phyloP scores from a whole-genome alignment of 2,329 filamentous ascomycete species.

The Graphilbum fragrans region DNA sequence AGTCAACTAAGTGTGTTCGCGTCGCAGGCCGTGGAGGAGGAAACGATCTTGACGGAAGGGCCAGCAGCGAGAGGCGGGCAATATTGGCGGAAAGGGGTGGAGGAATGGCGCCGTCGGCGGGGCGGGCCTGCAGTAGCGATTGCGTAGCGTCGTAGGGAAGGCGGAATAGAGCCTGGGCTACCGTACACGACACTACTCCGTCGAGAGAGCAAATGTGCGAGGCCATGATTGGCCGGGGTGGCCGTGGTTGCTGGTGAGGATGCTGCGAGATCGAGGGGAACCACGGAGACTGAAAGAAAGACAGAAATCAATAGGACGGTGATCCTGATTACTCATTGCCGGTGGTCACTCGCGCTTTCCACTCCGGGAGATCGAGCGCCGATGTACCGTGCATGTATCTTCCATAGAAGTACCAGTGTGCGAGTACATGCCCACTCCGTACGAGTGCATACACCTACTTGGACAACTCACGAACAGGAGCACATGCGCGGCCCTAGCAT shows the following conservation, averaged over 20 bases:
- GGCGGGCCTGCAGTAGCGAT: constrained; percentile 9
- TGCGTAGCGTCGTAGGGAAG: constrained; percentile 1
- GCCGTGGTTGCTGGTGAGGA: neutral
- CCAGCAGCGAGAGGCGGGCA: no score
- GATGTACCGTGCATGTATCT: no score
- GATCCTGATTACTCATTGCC: neutral
- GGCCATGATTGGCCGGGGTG: neutral
- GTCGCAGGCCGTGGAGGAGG: no score
- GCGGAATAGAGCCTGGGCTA: neutral
- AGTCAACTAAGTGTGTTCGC: no score
- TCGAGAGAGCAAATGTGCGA: neutral
- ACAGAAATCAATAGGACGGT: neutral
- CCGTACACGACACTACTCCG: neutral
- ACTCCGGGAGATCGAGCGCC: neutral
- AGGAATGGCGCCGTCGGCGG: constrained; percentile 2
- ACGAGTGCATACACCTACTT: no score
- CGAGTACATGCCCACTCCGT: no score
- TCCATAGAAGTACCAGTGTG: no score
- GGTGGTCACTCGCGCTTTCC: neutral
- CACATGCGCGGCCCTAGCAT: no score
- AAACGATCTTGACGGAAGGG: no score
- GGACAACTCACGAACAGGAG: neutral
- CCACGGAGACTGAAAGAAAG: neutral
- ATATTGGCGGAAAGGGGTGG: neutral
- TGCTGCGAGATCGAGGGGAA: neutral